Evolutionary conservation across 2,329 filamentous ascomycete species (phyloP).

Genomic region (Beauveria sp.): DNA sequence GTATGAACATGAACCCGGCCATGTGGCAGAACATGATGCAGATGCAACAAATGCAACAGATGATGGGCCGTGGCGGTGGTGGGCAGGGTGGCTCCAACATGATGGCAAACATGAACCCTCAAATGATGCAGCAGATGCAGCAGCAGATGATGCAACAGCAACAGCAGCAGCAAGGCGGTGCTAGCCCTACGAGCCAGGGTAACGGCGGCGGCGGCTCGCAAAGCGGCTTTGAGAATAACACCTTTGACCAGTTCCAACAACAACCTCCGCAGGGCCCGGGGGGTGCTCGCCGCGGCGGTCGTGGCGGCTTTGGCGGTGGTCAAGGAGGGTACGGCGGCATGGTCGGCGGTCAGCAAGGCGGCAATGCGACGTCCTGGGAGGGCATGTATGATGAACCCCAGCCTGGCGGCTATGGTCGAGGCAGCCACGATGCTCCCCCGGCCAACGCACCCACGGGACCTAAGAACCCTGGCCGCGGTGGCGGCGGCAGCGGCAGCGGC

Average conservation of each 20-base stretch:
- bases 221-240: constrained; percentile 9
- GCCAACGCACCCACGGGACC: constrained; percentile 78
- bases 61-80: constrained; percentile 36
- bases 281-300: constrained; percentile 9
- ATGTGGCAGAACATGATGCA: constrained; percentile 73
- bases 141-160: constrained; percentile 20
- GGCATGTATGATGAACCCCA: constrained; percentile 97
- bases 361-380: constrained; percentile 82
- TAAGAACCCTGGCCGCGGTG: constrained; percentile 78
- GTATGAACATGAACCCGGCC: constrained; percentile 65
- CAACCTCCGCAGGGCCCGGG: constrained; percentile 10
- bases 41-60: constrained; percentile 62
- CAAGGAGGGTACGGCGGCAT: constrained; percentile 19
- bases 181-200: constrained; percentile 6
- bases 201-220: constrained; percentile 20
- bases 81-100: constrained; percentile 30
- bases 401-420: constrained; percentile 41
- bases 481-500: constrained; percentile 65
- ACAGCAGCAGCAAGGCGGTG: constrained; percentile 8
- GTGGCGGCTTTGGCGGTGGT: constrained; percentile 9
- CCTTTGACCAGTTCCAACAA: constrained; percentile 13
- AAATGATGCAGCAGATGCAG: constrained; percentile 50
- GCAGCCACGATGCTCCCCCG: constrained; percentile 39
- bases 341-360: constrained; percentile 31
- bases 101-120: constrained; percentile 38